Base-by-base conservation (phyloP, 805 yeast species). In the Isabelozyma pseudorhagii region DNA sequence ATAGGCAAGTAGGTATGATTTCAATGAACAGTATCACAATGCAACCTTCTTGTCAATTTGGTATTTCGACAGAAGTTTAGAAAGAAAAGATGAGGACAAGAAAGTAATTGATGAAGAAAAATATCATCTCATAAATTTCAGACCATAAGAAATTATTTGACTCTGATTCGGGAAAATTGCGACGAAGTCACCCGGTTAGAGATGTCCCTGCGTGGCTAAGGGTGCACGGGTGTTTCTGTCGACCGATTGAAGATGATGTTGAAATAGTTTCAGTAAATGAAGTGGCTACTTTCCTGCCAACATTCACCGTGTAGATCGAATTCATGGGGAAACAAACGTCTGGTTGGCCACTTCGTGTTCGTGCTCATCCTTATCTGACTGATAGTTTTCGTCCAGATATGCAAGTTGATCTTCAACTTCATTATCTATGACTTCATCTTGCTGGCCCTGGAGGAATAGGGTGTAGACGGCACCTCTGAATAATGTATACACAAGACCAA, bases 401-500 rank as follows among this genome's bases (percentile, higher is more conserved):
- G 36, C 36, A 13, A 42, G 18, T 11, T 46, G 52, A 34, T 45
- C 45, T 40, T 40, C 44, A 28, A 42, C 42, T 40, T 51, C 48
- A 31, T 47, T 44, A 31, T 31, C 36, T 13, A 2, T 14, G 39
- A 38, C 42, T 42, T 38, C 40, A 48, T 44, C 31, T 53, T 49
- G 34, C 46, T 43, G 38, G 50, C 51, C 59, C 52, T 73, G 81
- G 53, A 83, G 60, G 49, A 83, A 79, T 46, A 85, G 68, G 14
- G 85, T 79, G 60, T 86, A 86, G 4, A 86, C 89, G 3, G 90
- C 85, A 4, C 87, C 85, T 54, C 84, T 83, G 64, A 86, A 77
- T 41, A 84, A 63, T 0, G 90, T 85, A 46, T 83, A 82, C 4
- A 86, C 85, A 46, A 85, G 64, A 1, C 85, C 84, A 10, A 83